Evolutionary conservation across 192 early-diverging fungal species (phyloP), one percentile per base, ranked within the genome.

Genomic region (Podochytrium sp.): DNA sequence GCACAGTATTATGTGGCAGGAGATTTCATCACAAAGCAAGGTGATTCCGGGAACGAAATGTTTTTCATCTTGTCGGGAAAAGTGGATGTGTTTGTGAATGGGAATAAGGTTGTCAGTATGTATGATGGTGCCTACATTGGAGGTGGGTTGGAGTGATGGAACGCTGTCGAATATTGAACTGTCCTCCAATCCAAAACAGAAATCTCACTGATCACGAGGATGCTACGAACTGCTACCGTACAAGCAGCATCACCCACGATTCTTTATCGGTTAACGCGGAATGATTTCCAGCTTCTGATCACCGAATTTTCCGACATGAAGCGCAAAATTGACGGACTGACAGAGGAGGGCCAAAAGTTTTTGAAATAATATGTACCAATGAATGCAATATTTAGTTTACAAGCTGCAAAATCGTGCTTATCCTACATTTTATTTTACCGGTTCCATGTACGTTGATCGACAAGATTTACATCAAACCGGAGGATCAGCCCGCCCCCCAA

Each of bases 1-100:
- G 61, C 71, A 20, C 76, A 76, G 10, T 78, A 66, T 42, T 78
- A 27, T 50, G 39, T 78, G 12, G 25, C 42, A 5, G 76, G 76
- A 10, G 76, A 78, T 67, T 56, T 65, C 33, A 59, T 78, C 42
- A 61, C 30, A 29, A 76, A 50, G 35, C 60, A 76, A 63, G 75
- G 75, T 18, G 75, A 76, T 71, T 60, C 68, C n/a, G 85, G 85
- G 37, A 74, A 81, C 57, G 70, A 78, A 20, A 86, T 86, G 85
- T 86, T 72, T 66, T 86, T 86, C 55, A 83, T 86, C 25, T n/a
- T 80, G 12, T 56, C 33, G 32, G 85, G 85, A 29, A 43, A 38
- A 2, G 79, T 84, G 4, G 79, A 81, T 5, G 70, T 84, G 32
- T 59, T 78, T 29, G 75, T 86, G 20, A 73, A 77, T 29, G 71